A percentile compares a stretch with the other conserved stretches of the same genome.
phyloP scores from a whole-genome alignment of 768 basidiomycete genomes.

The Dioszegia hungarica region DNA sequence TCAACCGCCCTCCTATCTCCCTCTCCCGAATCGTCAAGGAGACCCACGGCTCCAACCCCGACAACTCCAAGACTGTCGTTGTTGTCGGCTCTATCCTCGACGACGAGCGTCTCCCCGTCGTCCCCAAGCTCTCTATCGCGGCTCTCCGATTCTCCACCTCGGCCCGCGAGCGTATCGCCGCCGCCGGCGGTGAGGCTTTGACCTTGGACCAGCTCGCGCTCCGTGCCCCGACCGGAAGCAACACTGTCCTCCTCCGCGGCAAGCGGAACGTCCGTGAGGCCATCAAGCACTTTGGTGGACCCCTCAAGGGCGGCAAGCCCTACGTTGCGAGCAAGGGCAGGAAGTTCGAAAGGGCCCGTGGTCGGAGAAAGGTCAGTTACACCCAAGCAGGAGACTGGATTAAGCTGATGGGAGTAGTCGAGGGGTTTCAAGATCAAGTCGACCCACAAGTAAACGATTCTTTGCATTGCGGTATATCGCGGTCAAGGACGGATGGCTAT shows the following conservation, averaged over 20 bases:
- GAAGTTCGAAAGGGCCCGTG: slow-evolving; percentile 98
- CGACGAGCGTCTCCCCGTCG: slow-evolving; percentile 75
- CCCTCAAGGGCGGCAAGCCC: slow-evolving; percentile 98
- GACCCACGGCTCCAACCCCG: slow-evolving; percentile 55
- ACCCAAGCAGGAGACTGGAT: neutral
- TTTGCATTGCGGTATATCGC: neutral
- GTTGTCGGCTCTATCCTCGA: slow-evolving; percentile 89
- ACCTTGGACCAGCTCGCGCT: slow-evolving; percentile 96
- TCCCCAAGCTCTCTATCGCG: slow-evolving; percentile 88
- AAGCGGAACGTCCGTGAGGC: slow-evolving; percentile 90
- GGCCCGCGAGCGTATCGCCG: slow-evolving; percentile 90
- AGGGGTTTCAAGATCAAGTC: slow-evolving; percentile 50
- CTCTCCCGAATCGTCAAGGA: slow-evolving; percentile 87
- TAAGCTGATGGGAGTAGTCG: slow-evolving; percentile 19
- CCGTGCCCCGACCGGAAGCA: slow-evolving; percentile 87
- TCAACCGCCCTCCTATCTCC: slow-evolving; percentile 94
- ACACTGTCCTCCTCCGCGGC: slow-evolving; percentile 89
- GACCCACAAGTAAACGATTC: slow-evolving; percentile 42
- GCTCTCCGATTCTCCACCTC: slow-evolving; percentile 90
- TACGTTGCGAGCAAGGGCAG: slow-evolving; percentile 92
- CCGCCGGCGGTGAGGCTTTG: slow-evolving; percentile 88
- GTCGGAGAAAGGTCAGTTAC: slow-evolving; percentile 71
- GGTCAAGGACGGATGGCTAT: neutral
- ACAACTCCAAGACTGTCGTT: slow-evolving; percentile 72
- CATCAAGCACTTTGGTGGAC: slow-evolving; percentile 94